Evolutionary conservation across 1,284 basidiomycete species (phyloP), one percentile per base, ranked within the genome.

Genomic region (Prillingera fragicola): DNA sequence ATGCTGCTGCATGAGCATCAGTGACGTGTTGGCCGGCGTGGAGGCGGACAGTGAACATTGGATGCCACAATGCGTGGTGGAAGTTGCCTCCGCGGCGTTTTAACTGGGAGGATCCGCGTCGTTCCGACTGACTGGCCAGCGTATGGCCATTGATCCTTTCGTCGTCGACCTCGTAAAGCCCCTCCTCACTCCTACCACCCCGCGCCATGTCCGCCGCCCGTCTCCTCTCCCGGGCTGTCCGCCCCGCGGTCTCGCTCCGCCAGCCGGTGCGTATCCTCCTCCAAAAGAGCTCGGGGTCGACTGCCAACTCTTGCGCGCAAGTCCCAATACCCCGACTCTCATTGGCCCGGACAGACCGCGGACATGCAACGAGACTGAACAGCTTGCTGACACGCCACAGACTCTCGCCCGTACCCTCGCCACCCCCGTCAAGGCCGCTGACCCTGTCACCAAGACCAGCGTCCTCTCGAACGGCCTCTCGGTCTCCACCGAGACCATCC

Each of bases 381-480:
- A 26, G 21, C 6, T 24, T 31, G 27, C 41, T 43, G 41, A 43
- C 41, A n/a, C n/a, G 14, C 19, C 24, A 10, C 52, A 68, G 64
- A 38, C 57, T 27, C 53, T 66, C 34, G 50, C 59, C 34, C 58
- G 70, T 54, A 52, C 61, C 22, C 56, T 72, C 40, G 70, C 70
- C 39, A 67, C 70, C 39, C 62, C 67, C 35, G 62, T 62, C 39
- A 80, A 80, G 67, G 67, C 78, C 56, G 73, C 76, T 43, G 77
- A 80, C 46, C 89, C 89, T 40, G 76, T 84, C 51, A 94, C 90
- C 37, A 82, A 91, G 73, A 81, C 87, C 53, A 84, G 88, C 24
- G 90, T 87, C 6, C 82, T 96, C 43, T 77, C 86, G 14, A 95
- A 94, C 75, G 91, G 91, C 49, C 76, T 94, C 48, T 91, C 87